Evolutionary conservation across 176 grass and related monocot species (phyloP).

Genomic region (Calamus simplicifolius): DNA sequence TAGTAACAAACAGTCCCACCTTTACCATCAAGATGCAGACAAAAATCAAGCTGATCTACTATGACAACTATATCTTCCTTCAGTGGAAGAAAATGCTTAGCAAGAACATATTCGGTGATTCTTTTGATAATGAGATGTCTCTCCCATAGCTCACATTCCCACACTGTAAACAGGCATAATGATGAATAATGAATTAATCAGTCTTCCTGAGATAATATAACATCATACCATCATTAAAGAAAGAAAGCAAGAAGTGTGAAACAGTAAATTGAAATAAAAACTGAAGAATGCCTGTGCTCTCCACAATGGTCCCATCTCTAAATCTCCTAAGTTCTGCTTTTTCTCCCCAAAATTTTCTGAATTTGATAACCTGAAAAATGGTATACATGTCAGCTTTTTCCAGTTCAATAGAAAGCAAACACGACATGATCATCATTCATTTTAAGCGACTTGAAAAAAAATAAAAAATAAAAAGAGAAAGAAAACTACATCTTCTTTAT

Average conservation of each 20-base stretch:
- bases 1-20: constrained; percentile 21
- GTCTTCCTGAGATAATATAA: background rate
- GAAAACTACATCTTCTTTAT: constrained; percentile 59
- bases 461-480: background rate
- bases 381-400: constrained; percentile 4
- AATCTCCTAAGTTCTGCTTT: constrained; percentile 95
- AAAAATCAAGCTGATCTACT: constrained; percentile 96
- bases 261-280: constrained; percentile 2
- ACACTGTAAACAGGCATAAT: constrained; percentile 47
- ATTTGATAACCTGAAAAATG: constrained; percentile 45
- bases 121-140: constrained; percentile 79
- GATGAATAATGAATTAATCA: background rate
- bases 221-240: background rate
- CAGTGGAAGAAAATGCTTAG: constrained; percentile 50
- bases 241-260: background rate
- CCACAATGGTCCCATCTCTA: constrained; percentile 90
- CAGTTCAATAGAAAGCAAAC: too few species aligned
- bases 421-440: too few species aligned
- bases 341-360: constrained; percentile 88
- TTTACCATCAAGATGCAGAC: constrained; percentile 55
- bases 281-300: constrained; percentile 69
- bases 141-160: constrained; percentile 65
- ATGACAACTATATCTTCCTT: constrained; percentile 58
- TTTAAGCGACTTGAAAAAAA: too few species aligned
- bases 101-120: constrained; percentile 64